phyloP scores from a whole-genome alignment of 495 filamentous ascomycete genomes.

The Pyrenopolyporus hunteri region DNA sequence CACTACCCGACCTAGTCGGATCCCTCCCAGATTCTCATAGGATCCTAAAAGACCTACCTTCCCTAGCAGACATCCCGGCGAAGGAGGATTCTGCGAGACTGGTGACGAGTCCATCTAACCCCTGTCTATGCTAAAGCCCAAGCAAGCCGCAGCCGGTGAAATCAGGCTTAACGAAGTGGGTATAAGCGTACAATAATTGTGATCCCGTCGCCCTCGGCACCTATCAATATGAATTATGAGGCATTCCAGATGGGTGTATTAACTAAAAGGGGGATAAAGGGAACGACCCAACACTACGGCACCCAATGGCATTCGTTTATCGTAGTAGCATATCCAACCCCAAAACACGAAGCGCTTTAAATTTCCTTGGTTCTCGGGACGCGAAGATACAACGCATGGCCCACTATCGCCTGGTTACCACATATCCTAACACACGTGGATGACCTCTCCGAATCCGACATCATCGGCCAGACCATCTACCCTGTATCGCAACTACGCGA shows the following conservation, averaged over 20 bases:
- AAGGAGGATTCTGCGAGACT: neutral
- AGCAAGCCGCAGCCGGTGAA: neutral
- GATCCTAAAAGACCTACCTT: neutral
- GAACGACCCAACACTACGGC: constrained; percentile 23
- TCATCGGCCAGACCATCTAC: neutral
- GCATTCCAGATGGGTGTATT: neutral
- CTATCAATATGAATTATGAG: neutral
- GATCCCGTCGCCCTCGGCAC: neutral
- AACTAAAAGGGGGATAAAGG: constrained; percentile 8
- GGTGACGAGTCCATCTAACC: neutral
- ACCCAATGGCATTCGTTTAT: constrained; percentile 17
- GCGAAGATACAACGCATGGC: constrained; percentile 8
- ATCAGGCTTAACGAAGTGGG: constrained; percentile 2
- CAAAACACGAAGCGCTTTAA: constrained; percentile 1
- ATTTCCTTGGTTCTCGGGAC: constrained; percentile 10
- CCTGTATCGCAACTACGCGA: neutral
- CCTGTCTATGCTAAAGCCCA: constrained; percentile 2
- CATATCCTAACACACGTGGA: constrained; percentile 3
- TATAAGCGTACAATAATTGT: constrained; percentile 18
- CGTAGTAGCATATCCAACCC: constrained; percentile 3
- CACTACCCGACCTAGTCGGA: constrained; percentile 2
- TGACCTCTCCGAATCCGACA: neutral
- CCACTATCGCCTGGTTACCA: constrained; percentile 4
- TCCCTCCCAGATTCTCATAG: neutral
- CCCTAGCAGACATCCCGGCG: too few relatives aligned